Percentiles rank a stretch among this genome's conserved stretches.
Evolutionary conservation across 768 basidiomycete genomes (phyloP).

Genomic region (Lentinula boryana): DNA sequence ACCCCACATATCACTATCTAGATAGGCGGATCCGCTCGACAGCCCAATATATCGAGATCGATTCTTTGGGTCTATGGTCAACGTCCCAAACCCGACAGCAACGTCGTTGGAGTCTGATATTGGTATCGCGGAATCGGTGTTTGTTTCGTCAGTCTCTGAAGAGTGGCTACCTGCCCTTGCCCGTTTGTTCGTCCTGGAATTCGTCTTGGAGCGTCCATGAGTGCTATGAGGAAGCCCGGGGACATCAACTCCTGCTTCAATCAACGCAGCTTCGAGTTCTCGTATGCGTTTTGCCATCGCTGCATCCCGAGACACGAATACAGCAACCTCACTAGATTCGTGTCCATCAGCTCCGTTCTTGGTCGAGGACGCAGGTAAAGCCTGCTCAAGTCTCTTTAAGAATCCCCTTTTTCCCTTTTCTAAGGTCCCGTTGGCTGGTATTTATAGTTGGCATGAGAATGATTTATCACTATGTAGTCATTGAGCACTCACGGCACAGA

Average conservation of each 20-base stretch:
- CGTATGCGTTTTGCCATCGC: constrained; percentile 20
- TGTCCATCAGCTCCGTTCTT: background rate
- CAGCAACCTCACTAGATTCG: constrained; percentile 15
- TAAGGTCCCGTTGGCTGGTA: constrained; percentile 15
- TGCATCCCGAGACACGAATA: constrained; percentile 18
- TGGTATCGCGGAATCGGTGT: background rate
- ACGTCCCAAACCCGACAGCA: constrained; percentile 16
- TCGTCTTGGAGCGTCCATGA: background rate
- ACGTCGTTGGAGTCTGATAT: constrained; percentile 11
- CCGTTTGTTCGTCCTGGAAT: constrained; percentile 4
- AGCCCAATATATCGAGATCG: constrained; percentile 18
- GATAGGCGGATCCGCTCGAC: constrained; percentile 17
- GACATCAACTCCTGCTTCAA: constrained; percentile 9
- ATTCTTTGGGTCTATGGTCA: constrained; percentile 19
- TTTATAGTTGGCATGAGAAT: background rate
- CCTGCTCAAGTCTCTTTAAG: constrained; percentile 18
- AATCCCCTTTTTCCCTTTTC: constrained; percentile 21
- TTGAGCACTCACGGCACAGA: constrained; percentile 22
- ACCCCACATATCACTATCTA: constrained; percentile 16
- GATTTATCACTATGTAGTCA: background rate
- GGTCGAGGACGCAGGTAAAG: constrained; percentile 12
- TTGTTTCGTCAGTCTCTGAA: background rate
- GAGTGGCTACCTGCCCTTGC: background rate
- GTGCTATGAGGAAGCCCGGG: constrained; percentile 1
- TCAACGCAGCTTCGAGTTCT: constrained; percentile 17